These are phyloP conservation scores for Adansonia digitata DNA, from an alignment of 345 rosid species.

Conservation along the genomic window DNA sequence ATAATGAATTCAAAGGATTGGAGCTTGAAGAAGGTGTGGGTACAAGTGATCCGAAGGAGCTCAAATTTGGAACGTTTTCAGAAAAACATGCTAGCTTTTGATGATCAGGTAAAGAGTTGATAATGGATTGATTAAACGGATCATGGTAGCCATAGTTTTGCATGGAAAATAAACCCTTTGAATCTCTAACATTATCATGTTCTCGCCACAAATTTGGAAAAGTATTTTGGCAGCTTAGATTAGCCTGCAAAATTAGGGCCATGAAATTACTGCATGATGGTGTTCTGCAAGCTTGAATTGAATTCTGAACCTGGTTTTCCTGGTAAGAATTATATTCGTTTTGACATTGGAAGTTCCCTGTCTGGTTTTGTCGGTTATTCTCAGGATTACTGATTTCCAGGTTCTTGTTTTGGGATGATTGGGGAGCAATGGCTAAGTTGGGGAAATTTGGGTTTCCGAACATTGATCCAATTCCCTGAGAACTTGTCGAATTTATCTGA, in stretches of 20 bases:
- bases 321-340: constrained; percentile 19
- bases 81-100: constrained; percentile 8
- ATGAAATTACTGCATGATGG: too few relatives aligned
- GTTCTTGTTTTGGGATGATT: constrained; percentile 19
- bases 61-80: background rate
- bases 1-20: constrained; percentile 51
- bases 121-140: background rate
- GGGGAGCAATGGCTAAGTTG: constrained; percentile 19
- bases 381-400: constrained; percentile 1
- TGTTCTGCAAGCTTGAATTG: constrained; percentile 16
- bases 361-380: constrained; percentile 11
- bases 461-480: constrained; percentile 29
- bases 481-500: constrained; percentile 28
- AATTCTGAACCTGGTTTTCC: constrained; percentile 19
- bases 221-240: constrained; percentile 15
- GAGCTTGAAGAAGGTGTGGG: constrained; percentile 50
- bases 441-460: constrained; percentile 22
- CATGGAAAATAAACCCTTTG: background rate
- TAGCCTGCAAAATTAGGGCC: constrained; percentile 10
- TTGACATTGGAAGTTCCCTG: constrained; percentile 14
- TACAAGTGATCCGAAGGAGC: constrained; percentile 21
- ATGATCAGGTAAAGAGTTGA: background rate
- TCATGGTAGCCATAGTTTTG: background rate
- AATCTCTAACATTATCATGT: background rate
- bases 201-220: constrained; percentile 17